phyloP scores from a whole-genome alignment of 2,329 filamentous ascomycete genomes.

The Fusarium sp. region DNA sequence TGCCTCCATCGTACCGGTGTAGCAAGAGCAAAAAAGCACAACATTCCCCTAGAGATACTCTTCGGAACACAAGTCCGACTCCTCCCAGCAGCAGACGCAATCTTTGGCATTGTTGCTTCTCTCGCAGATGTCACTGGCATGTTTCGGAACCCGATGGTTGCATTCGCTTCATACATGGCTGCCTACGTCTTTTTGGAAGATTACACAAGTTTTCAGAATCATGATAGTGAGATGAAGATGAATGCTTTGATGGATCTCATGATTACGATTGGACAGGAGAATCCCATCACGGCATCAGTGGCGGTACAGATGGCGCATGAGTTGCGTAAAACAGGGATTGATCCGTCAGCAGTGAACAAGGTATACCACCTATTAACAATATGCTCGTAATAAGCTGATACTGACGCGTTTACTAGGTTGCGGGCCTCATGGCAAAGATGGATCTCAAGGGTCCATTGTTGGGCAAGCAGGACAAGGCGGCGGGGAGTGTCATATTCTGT shows the following conservation, averaged over 20 bases:
- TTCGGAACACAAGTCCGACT: slow-evolving; percentile 73
- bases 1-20: slow-evolving; percentile 88
- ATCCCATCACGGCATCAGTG: slow-evolving; percentile 76
- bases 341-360: slow-evolving; percentile 41
- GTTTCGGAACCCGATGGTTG: slow-evolving; percentile 77
- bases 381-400: too few species aligned
- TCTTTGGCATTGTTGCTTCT: slow-evolving; percentile 78
- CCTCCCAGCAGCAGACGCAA: slow-evolving; percentile 82
- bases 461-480: slow-evolving; percentile 22
- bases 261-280: slow-evolving; percentile 72
- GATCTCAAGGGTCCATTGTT: slow-evolving; percentile 31
- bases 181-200: slow-evolving; percentile 79
- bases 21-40: slow-evolving; percentile 69
- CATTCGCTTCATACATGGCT: slow-evolving; percentile 78
- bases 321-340: slow-evolving; percentile 57
- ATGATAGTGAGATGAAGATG: slow-evolving; percentile 62
- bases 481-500: slow-evolving; percentile 38
- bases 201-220: slow-evolving; percentile 71
- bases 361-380: neutral
- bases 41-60: slow-evolving; percentile 5
- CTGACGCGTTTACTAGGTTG: slow-evolving; percentile 14
- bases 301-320: slow-evolving; percentile 77
- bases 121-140: slow-evolving; percentile 52
- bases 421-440: slow-evolving; percentile 27
- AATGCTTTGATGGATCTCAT: slow-evolving; percentile 77